Evolutionary conservation across 768 basidiomycete genomes (phyloP).

Genomic region (Epithele typhae): DNA sequence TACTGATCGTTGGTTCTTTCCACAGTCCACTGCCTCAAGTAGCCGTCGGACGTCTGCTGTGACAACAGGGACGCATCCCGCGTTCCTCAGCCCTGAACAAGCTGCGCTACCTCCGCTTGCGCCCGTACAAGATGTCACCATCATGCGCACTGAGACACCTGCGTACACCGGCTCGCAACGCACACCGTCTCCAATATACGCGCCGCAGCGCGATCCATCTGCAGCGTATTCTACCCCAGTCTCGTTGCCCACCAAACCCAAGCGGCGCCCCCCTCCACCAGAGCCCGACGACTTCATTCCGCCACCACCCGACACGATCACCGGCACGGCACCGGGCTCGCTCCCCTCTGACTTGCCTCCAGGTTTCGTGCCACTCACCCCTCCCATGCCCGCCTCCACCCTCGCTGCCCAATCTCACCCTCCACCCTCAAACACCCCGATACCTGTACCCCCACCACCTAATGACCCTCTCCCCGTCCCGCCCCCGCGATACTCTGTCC

Average conservation of each 20-base stretch:
- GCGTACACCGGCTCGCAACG: too few species aligned
- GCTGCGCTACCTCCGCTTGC: too few species aligned
- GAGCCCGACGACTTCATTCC: not conserved
- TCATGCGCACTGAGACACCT: constrained; percentile 10
- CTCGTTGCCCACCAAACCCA: too few species aligned
- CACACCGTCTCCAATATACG: too few species aligned
- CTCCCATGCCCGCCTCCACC: constrained; percentile 1
- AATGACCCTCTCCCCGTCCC: constrained; percentile 4
- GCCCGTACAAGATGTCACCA: constrained; percentile 4
- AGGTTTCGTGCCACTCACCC: constrained; percentile 14
- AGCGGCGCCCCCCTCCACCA: not conserved
- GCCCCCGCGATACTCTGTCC: not conserved
- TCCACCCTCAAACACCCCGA: constrained; percentile 5
- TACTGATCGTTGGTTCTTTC: not conserved
- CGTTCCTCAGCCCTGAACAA: constrained; percentile 28
- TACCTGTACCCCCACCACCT: constrained; percentile 5
- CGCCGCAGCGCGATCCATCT: too few species aligned
- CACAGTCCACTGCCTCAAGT: constrained; percentile 19
- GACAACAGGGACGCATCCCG: constrained; percentile 15
- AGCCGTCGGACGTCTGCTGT: constrained; percentile 13
- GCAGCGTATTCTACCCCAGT: too few species aligned
- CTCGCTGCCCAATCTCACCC: not conserved
- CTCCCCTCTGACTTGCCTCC: not conserved
- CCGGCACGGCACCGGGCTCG: not conserved
- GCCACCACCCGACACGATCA: constrained; percentile 1